phyloP scores from a whole-genome alignment of 306 rosid species.

The Sphenostylis stenocarpa region DNA sequence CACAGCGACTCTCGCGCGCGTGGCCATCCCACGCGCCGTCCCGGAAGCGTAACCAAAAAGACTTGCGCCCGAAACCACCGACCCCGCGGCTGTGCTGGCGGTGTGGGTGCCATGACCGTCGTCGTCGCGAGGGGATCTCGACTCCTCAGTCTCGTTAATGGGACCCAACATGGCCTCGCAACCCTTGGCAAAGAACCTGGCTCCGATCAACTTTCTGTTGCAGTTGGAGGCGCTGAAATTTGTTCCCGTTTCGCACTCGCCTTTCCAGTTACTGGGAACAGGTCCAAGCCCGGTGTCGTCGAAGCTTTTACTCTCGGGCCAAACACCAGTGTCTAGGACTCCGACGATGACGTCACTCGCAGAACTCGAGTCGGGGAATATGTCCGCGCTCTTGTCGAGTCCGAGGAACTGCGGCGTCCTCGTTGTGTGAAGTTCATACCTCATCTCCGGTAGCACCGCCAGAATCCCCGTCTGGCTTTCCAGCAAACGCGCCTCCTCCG shows the following conservation, averaged over 20 bases:
- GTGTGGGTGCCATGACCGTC: constrained; percentile 98
- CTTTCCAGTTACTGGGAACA: constrained; percentile 71
- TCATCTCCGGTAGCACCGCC: constrained; percentile 65
- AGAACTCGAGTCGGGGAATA: constrained; percentile 50
- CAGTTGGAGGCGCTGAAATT: constrained; percentile 62
- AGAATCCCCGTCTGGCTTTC: constrained; percentile 59
- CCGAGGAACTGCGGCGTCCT: constrained; percentile 92
- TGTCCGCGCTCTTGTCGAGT: constrained; percentile 45
- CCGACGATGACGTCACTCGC: constrained; percentile 62
- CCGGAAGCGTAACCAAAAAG: constrained; percentile 69
- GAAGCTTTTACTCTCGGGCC: constrained; percentile 94
- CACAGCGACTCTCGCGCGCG: constrained; percentile 71
- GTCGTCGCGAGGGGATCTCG: constrained; percentile 80
- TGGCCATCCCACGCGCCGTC: constrained; percentile 93
- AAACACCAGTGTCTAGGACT: constrained; percentile 77
- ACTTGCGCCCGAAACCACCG: constrained; percentile 56
- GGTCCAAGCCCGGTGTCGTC: constrained; percentile 79
- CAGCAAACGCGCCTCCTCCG: constrained; percentile 58
- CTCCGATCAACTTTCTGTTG: constrained; percentile 76
- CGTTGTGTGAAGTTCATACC: constrained; percentile 85
- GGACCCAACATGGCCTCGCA: constrained; percentile 80
- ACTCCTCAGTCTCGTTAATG: constrained; percentile 59
- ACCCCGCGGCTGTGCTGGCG: constrained; percentile 75
- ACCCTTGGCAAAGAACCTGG: constrained; percentile 70
- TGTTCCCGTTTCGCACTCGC: constrained; percentile 69